These are phyloP conservation scores for Cyclostephanos tholiformis DNA, from an alignment of 108 stramenopile species.

Conservation along the genomic window DNA sequence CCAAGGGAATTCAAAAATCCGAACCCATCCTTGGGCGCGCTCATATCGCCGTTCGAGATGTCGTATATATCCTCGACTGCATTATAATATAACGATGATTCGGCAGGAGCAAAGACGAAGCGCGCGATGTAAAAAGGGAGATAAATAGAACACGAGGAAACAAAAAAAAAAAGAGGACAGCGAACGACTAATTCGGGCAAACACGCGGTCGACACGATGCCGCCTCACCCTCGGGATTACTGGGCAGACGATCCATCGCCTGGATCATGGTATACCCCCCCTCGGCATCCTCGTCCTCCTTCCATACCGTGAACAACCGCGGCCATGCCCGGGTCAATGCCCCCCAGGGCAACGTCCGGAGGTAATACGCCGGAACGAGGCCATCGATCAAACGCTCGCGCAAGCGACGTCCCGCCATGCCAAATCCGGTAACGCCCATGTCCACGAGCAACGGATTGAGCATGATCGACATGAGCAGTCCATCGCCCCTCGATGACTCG, in stretches of 20 bases:
- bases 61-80: conserved; percentile 85
- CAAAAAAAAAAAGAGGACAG: not conserved
- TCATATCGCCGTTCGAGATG: conserved; percentile 61
- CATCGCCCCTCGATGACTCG: conserved; percentile 41
- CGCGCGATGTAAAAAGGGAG: not conserved
- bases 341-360: conserved; percentile 89
- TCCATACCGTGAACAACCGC: conserved; percentile 82
- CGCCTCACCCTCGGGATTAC: conserved; percentile 69
- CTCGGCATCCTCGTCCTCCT: conserved; percentile 82
- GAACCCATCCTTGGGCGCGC: conserved; percentile 44
- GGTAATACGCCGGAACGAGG: conserved; percentile 77
- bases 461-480: conserved; percentile 74
- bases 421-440: conserved; percentile 96
- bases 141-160: not conserved
- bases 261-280: conserved; percentile 83
- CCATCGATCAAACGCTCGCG: conserved; percentile 85
- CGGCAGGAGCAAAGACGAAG: not conserved
- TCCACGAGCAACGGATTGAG: conserved; percentile 93
- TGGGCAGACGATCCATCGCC: conserved; percentile 65
- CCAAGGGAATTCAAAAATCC: conserved; percentile 72
- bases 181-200: not conserved
- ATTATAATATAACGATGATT: not conserved
- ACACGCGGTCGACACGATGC: not conserved
- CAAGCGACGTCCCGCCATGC: conserved; percentile 89
- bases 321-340: conserved; percentile 82